phyloP scores from a whole-genome alignment of 1,139 yeast genomes.

The Hyphopichia burtonii region DNA sequence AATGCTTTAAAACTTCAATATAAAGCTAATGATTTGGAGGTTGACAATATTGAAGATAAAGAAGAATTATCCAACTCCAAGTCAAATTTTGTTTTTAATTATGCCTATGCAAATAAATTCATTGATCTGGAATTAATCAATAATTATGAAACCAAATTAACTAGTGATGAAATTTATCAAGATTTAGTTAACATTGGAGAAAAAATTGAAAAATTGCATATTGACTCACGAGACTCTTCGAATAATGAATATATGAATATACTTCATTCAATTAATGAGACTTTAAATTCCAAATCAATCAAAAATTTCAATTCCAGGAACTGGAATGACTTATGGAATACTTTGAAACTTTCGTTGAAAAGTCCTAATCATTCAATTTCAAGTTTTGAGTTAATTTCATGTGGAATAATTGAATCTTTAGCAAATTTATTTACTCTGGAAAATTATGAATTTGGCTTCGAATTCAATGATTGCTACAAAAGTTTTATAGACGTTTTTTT shows the following conservation, averaged over 20 bases:
- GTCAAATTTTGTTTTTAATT: constrained; percentile 1
- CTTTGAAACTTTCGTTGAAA: constrained; percentile 32
- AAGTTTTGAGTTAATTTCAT: constrained; percentile 72
- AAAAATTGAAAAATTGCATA: constrained; percentile 20
- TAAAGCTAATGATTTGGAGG: constrained; percentile 1
- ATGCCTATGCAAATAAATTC: constrained; percentile 22
- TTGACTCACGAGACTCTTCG: constrained; percentile 12
- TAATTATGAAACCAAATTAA: constrained; percentile 24
- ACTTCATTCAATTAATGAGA: constrained; percentile 16
- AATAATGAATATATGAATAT: constrained; percentile 16
- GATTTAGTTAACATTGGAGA: constrained; percentile 17
- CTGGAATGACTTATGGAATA: constrained; percentile 51
- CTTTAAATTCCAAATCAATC: constrained; percentile 11
- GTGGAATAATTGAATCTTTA: constrained; percentile 59
- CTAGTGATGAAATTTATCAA: constrained; percentile 18
- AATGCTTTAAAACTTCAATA: constrained; percentile 10
- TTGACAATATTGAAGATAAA: constrained; percentile 2
- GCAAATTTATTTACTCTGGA: constrained; percentile 36
- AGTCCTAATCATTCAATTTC: constrained; percentile 39
- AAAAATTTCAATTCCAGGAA: constrained; percentile 22
- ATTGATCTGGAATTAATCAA: constrained; percentile 35
- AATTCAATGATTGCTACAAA: constrained; percentile 28
- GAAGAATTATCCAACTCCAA: constrained; percentile 6
- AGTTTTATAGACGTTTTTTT: constrained; percentile 52
- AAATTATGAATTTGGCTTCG: constrained; percentile 20